Base-by-base conservation (phyloP, 2,329 filamentous ascomycete genomes). In the Triangularia setosa region DNA sequence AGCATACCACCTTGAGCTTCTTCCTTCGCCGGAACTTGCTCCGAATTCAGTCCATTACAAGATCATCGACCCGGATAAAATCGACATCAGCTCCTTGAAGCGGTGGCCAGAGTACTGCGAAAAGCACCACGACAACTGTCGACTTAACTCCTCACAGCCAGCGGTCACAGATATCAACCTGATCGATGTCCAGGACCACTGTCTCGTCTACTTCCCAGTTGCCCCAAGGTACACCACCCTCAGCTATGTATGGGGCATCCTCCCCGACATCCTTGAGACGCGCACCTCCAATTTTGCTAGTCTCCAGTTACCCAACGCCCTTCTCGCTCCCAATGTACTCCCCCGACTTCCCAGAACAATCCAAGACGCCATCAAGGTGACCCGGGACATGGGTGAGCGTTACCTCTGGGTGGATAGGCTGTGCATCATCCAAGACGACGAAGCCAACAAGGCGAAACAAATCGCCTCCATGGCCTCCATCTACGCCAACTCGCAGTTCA, bases 221-320 rank as follows among this genome's bases (percentile, higher is more conserved):
- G n/a, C 40, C 4, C 40, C 40, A 21, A 48, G 21, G 8, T 67
- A 68, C 28, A 58, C 61, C 6, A 64, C 67, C 1, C 61, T 67
- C 24, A 68, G 67, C 52, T 68, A 68, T 23, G 67, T 68, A 14
- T 68, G 67, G 67, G 67, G 67, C 25, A 40, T 60, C 23, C 44
- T 62, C 1, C 53, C 52, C 8, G 60, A 24, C 28, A 30, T 62
- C 4, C 59, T 61, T 11, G 58, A 65, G 14, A 60, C 64, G 9
- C 24, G 25, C 8, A 57, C 35, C 1, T n/a, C 30, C 11, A 64
- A 61, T 11, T 30, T 30, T 5, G 28, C 53, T 1, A 23, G 21
- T 1, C 52, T 66, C 11, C 24, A 53, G 12, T 18, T 40, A 14
- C 58, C 58, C 16, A 60, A 33, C 2, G 33, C 18, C 2, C 60